Percentiles rank a stretch among this genome's conserved stretches.
These are phyloP conservation scores for Naganishia vaughanmartiniae DNA, from an alignment of 768 basidiomycete genomes.

Conservation along the genomic window DNA sequence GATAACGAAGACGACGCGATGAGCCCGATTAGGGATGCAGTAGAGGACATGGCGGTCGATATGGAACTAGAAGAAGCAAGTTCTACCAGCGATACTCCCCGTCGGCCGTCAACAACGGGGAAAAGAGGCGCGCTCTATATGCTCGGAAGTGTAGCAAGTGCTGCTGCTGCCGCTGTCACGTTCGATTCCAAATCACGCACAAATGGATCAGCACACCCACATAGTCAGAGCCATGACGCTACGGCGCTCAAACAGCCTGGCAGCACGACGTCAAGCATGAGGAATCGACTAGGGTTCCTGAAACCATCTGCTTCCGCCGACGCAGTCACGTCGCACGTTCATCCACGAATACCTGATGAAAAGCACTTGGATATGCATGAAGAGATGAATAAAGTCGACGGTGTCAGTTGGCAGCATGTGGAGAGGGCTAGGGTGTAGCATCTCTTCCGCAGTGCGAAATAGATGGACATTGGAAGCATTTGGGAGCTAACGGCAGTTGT, in stretches of 20 bases:
- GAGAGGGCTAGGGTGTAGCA: constrained; percentile 9
- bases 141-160: constrained; percentile 19
- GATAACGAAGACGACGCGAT: background rate
- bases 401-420: constrained; percentile 9
- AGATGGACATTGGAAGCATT: background rate
- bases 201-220: background rate
- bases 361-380: background rate
- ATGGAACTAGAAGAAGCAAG: background rate
- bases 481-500: background rate
- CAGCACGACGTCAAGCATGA: background rate
- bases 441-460: background rate
- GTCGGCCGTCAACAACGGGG: background rate
- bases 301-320: background rate
- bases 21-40: constrained; percentile 17
- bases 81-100: background rate
- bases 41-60: constrained; percentile 18
- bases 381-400: background rate
- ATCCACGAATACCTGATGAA: background rate
- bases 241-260: background rate
- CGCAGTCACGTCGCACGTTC: background rate
- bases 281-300: constrained; percentile 13
- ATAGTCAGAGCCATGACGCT: background rate
- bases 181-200: background rate
- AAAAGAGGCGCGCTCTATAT: constrained; percentile 17
- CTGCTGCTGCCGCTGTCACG: constrained; percentile 8